Evolutionary conservation across 192 early-diverging fungal species (phyloP).

Genomic region (Dissophora globulifera): DNA sequence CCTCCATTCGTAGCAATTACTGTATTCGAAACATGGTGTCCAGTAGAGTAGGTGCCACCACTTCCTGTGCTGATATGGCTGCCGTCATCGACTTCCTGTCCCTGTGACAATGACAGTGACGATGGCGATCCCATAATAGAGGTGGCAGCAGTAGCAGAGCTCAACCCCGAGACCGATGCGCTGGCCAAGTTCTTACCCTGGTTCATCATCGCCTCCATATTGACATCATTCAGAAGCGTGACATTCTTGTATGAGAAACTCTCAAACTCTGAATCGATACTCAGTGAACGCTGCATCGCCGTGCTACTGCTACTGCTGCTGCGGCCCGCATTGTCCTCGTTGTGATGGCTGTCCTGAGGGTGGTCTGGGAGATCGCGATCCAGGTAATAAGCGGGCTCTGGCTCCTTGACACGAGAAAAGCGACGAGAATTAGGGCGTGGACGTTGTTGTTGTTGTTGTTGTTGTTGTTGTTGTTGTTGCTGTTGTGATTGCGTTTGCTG

Average conservation of each 20-base stretch:
- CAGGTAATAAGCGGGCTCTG: background rate
- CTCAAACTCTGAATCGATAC: slow-evolving; percentile 63
- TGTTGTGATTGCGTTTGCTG: background rate
- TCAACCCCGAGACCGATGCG: background rate
- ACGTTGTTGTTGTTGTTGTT: too few species aligned
- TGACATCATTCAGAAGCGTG: slow-evolving; percentile 69
- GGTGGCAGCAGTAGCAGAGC: background rate
- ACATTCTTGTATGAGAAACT: slow-evolving; percentile 75
- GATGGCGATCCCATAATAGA: background rate
- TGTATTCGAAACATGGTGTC: background rate
- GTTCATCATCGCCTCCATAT: slow-evolving; percentile 67
- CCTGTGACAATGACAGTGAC: background rate
- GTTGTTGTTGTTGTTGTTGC: background rate
- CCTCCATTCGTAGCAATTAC: too few species aligned
- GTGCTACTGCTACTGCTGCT: background rate
- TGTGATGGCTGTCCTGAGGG: slow-evolving; percentile 1
- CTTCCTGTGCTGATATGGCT: background rate
- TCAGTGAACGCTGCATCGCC: slow-evolving; percentile 48
- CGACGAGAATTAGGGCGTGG: slow-evolving; percentile 14
- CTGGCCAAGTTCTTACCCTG: slow-evolving; percentile 16
- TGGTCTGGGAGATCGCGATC: slow-evolving; percentile 14
- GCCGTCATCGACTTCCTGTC: background rate
- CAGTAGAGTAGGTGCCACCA: background rate
- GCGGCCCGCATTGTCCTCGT: slow-evolving; percentile 2
- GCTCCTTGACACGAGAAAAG: slow-evolving; percentile 9